Evolutionary conservation across 495 filamentous ascomycete genomes (phyloP).

Genomic region (Glutinoglossum americanum): DNA sequence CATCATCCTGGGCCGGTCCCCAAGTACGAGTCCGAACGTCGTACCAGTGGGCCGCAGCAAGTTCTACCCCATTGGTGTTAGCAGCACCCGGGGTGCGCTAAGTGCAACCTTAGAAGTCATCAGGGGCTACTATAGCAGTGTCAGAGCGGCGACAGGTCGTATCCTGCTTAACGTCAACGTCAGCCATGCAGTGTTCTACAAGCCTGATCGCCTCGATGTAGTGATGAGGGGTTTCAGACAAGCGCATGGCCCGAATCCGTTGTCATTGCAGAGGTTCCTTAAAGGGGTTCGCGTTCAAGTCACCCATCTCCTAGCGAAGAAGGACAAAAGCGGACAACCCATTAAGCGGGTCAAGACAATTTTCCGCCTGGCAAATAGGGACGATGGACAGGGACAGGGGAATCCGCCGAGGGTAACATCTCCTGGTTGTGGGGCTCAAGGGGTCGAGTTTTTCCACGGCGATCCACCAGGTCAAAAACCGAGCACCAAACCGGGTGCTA

Average conservation of each 20-base stretch:
- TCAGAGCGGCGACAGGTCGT: constrained; percentile 19
- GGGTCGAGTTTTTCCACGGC: constrained; percentile 8
- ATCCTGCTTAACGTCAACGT: constrained; percentile 29
- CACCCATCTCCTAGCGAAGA: background rate
- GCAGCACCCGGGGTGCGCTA: constrained; percentile 8
- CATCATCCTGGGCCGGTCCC: constrained; percentile 24
- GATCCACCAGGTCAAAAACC: constrained; percentile 3
- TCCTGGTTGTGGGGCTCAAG: constrained; percentile 7
- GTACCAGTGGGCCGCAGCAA: constrained; percentile 11
- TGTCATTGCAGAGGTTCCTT: background rate
- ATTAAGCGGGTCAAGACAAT: constrained; percentile 8
- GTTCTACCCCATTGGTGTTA: constrained; percentile 6
- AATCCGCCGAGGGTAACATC: constrained; percentile 7
- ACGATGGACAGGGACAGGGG: constrained; percentile 5
- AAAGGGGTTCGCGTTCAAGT: constrained; percentile 10
- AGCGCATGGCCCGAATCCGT: background rate
- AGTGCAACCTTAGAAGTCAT: constrained; percentile 19
- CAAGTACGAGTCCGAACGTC: constrained; percentile 16
- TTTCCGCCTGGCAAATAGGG: constrained; percentile 6
- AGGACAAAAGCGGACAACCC: constrained; percentile 13
- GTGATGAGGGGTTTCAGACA: constrained; percentile 6
- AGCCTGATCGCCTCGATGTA: constrained; percentile 9
- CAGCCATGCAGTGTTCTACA: constrained; percentile 23
- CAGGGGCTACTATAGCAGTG: constrained; percentile 28
- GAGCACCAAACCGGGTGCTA: background rate